These are phyloP conservation scores for Backusella mclennaniae DNA, from an alignment of 192 early-diverging fungal species.

Conservation along the genomic window DNA sequence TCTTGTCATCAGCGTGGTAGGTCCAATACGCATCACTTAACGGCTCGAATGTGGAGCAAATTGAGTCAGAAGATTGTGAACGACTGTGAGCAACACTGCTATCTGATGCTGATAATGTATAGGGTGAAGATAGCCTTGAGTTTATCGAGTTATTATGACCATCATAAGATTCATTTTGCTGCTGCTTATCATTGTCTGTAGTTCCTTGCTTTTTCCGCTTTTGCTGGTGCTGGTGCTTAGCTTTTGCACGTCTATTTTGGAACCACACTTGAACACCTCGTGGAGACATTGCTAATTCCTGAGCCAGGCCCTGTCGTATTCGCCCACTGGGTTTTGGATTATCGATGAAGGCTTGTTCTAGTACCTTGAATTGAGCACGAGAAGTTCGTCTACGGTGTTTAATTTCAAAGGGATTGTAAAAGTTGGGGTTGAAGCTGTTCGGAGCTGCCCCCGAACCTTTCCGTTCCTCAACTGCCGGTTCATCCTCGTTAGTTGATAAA, in stretches of 20 bases:
- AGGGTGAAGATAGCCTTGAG: conserved; percentile 6
- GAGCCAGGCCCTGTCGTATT: conserved; percentile 59
- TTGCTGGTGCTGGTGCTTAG: conserved; percentile 42
- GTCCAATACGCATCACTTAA: neutral
- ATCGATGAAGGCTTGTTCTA: conserved; percentile 65
- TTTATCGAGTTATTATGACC: neutral
- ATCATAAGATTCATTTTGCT: neutral
- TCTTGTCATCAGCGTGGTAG: neutral
- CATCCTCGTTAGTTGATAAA: neutral
- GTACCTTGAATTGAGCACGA: conserved; percentile 64
- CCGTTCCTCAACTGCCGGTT: neutral
- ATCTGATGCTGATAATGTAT: conserved; percentile 10
- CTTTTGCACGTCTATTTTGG: conserved; percentile 81
- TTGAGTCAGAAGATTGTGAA: conserved; percentile 8
- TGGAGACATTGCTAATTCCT: conserved; percentile 64
- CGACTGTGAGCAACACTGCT: neutral
- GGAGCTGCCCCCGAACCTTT: conserved; percentile 10
- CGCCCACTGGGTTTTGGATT: conserved; percentile 72
- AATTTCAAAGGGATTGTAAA: conserved; percentile 79
- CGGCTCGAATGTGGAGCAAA: neutral
- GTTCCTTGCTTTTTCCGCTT: conserved; percentile 22
- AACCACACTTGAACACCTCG: conserved; percentile 84
- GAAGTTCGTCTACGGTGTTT: conserved; percentile 75
- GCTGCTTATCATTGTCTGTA: neutral
- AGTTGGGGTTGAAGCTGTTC: conserved; percentile 57